phyloP scores from a whole-genome alignment of 768 basidiomycete genomes.

The Crepidotus variabilis region DNA sequence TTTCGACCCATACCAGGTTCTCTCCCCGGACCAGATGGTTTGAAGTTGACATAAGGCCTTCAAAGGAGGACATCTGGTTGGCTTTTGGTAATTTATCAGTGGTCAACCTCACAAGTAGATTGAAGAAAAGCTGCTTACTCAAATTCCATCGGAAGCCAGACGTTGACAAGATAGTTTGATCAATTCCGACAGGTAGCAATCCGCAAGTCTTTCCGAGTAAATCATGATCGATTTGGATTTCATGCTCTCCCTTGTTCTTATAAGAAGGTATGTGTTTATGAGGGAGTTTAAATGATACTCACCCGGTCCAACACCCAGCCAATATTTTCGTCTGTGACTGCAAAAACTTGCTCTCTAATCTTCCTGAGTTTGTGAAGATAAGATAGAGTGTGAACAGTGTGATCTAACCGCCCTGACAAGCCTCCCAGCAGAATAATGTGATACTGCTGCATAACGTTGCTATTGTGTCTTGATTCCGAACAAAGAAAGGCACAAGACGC shows the following conservation, averaged over 20 bases:
- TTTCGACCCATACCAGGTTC: conserved; percentile 65
- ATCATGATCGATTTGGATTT: conserved; percentile 68
- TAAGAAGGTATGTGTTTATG: neutral
- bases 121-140: conserved; percentile 39
- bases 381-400: conserved; percentile 88
- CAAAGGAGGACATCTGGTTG: conserved; percentile 69
- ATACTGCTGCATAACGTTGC: conserved; percentile 41
- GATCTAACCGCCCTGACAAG: conserved; percentile 87
- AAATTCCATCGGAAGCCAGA: conserved; percentile 88
- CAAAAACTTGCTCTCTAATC: conserved; percentile 57
- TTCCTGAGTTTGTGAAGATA: conserved; percentile 77
- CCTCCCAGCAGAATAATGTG: conserved; percentile 84
- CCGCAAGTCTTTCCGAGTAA: conserved; percentile 88
- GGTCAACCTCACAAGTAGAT: neutral
- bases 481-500: conserved; percentile 12
- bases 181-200: conserved; percentile 87
- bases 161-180: conserved; percentile 73
- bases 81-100: conserved; percentile 30
- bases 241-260: conserved; percentile 70
- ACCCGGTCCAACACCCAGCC: conserved; percentile 87
- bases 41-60: conserved; percentile 86
- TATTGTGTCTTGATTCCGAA: neutral
- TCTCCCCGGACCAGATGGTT: conserved; percentile 81
- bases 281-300: conserved; percentile 16
- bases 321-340: conserved; percentile 85